Evolutionary conservation across 495 filamentous ascomycete genomes (phyloP).

Genomic region (Penicillium desertorum): DNA sequence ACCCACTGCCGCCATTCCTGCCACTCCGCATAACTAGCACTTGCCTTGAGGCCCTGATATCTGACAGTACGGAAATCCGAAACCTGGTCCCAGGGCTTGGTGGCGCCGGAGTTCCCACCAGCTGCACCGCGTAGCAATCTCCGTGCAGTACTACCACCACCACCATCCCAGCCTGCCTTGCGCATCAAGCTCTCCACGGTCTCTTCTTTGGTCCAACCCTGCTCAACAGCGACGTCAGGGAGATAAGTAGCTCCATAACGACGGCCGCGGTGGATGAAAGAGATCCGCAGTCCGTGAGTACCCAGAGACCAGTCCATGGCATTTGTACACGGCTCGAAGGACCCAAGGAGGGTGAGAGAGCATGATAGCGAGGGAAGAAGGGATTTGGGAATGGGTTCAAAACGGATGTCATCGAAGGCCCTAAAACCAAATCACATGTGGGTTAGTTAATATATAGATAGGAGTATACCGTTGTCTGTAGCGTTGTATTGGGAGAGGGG

Average conservation of each 20-base stretch:
- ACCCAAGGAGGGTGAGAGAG: constrained; percentile 70
- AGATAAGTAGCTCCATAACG: constrained; percentile 76
- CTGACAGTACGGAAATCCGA: constrained; percentile 67
- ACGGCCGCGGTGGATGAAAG: constrained; percentile 64
- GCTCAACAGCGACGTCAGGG: constrained; percentile 86
- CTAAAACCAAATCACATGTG: constrained; percentile 35
- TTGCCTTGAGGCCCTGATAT: constrained; percentile 78
- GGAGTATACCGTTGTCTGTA: not conserved
- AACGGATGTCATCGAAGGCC: constrained; percentile 84
- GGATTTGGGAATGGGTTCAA: constrained; percentile 65
- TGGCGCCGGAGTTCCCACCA: constrained; percentile 13
- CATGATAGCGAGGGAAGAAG: constrained; percentile 71
- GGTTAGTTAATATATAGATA: constrained; percentile 3
- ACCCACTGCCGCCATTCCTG: constrained; percentile 77
- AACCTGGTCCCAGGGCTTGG: constrained; percentile 67
- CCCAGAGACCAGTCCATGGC: constrained; percentile 86
- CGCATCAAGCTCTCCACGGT: constrained; percentile 86
- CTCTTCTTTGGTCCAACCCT: constrained; percentile 95
- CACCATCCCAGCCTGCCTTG: constrained; percentile 79
- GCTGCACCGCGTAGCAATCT: constrained; percentile 36
- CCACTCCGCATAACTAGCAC: constrained; percentile 69
- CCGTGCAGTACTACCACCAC: constrained; percentile 50
- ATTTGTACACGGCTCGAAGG: constrained; percentile 69
- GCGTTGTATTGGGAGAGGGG: not conserved
- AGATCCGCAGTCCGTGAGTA: constrained; percentile 77